Evolutionary conservation across 2,329 filamentous ascomycete genomes (phyloP), one percentile per base, ranked within the genome.

Genomic region (Nothophoma quercina): DNA sequence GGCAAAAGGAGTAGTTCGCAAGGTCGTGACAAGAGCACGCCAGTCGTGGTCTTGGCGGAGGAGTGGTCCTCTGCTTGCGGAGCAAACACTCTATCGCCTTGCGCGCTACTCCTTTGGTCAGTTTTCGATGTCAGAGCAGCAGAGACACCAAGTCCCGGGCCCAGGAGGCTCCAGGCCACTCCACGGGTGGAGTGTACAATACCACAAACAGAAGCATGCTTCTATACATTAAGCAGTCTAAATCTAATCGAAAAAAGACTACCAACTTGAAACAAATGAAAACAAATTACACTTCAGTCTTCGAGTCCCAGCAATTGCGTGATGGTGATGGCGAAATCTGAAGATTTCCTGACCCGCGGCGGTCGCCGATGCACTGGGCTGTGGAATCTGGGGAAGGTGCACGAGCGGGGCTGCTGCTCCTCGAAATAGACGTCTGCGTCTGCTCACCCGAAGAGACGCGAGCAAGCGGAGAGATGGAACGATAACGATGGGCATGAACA

Each of bases 11-110:
- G 48, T 7, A 34, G 48, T 16, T n/a, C n/a, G 39, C 42, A n/a
- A 54, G 59, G 64, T 63, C 54, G 67, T 67, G 69, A 62, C 65
- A 63, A 55, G 60, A 56, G 60, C 52, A 61, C 62, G 70, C 64
- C 65, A 62, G 70, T 64, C 64, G 70, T 67, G 67, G 38, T 46
- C 59, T 69, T 64, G 67, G 51, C 58, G 64, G 45, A 46, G 22
- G 62, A 48, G 65, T 60, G 58, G 62, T 69, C 64, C 65, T 72
- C 71, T 74, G 72, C 72, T 63, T 74, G 72, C 72, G 67, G 72
- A 72, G 64, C 64, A 66, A 51, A 63, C 67, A 63, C 56, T 58
- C 55, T 55, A 45, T 59, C 59, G 51, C 38, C 54, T 53, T 42
- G 45, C 35, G 40, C 15, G 29, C 43, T 15, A 7, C 18, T 38